phyloP scores from a whole-genome alignment of 1,139 yeast genomes.

The Torulaspora pretoriensis region DNA sequence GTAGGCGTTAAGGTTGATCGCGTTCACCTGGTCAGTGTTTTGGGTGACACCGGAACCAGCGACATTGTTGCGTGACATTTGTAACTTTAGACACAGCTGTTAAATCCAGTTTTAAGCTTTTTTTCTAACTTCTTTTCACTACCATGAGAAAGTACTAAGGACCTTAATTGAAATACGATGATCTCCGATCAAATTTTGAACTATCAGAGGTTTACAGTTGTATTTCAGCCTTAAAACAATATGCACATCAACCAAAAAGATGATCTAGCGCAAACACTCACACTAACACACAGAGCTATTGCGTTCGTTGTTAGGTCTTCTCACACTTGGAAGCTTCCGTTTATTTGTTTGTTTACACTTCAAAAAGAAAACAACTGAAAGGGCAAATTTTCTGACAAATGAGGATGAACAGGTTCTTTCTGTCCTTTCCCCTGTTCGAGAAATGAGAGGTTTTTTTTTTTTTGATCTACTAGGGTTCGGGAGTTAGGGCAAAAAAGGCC shows the following conservation, averaged over 20 bases:
- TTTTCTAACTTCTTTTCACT: background rate
- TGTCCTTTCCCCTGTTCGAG: background rate
- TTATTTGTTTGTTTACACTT: conserved; percentile 9
- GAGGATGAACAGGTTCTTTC: background rate
- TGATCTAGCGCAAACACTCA: background rate
- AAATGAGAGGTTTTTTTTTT: background rate
- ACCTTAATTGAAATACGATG: background rate
- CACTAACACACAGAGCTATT: too few relatives aligned
- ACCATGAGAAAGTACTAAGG: background rate
- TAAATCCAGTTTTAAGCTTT: background rate
- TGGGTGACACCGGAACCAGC: background rate
- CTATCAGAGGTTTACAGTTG: background rate
- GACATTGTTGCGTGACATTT: conserved; percentile 10
- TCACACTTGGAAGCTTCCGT: conserved; percentile 2
- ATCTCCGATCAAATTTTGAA: background rate
- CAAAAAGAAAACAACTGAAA: conserved; percentile 8
- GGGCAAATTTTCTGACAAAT: conserved; percentile 3
- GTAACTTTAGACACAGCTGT: background rate
- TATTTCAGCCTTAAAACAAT: background rate
- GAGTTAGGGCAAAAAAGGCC: background rate
- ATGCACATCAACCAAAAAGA: background rate
- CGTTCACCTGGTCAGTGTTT: conserved; percentile 4
- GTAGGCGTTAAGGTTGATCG: conserved; percentile 13
- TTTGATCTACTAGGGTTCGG: background rate
- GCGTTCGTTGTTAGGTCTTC: background rate